Conservation (phyloP, 23 red algal genomes). For the Gracilaria gracilis region DNA sequence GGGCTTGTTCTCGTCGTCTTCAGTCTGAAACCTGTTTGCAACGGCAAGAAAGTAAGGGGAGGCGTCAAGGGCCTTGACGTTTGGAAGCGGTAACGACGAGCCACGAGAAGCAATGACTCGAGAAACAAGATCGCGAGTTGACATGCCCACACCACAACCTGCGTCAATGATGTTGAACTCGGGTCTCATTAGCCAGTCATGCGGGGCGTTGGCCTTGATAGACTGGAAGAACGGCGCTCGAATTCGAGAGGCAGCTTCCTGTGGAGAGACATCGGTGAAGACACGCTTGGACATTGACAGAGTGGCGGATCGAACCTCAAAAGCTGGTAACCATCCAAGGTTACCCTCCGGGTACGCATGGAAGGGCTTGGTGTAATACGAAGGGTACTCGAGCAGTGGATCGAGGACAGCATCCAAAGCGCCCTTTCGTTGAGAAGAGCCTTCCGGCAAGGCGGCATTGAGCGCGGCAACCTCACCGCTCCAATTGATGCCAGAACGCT, state of each 20-base stretch:
- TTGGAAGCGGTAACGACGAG: neutral
- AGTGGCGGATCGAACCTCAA: constrained; percentile 63
- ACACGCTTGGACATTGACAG: constrained; percentile 38
- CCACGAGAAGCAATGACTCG: constrained; percentile 4
- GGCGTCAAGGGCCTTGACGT: constrained; percentile 59
- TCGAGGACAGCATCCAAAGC: constrained; percentile 30
- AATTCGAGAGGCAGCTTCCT: constrained; percentile 13
- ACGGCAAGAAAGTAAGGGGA: constrained; percentile 74
- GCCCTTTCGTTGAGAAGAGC: neutral
- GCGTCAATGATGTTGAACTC: constrained; percentile 56
- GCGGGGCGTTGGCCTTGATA: neutral
- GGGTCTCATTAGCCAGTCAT: neutral
- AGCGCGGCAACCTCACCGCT: constrained; percentile 25
- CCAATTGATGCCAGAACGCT: constrained; percentile 55
- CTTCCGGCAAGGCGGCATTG: neutral
- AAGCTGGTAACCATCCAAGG: constrained; percentile 72
- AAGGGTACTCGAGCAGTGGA: constrained; percentile 37
- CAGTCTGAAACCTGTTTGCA: constrained; percentile 10
- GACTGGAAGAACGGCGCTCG: constrained; percentile 26
- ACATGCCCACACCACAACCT: constrained; percentile 72
- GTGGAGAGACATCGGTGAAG: constrained; percentile 3
- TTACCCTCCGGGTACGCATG: constrained; percentile 84
- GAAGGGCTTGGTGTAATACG: constrained; percentile 64
- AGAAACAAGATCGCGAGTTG: constrained; percentile 26
- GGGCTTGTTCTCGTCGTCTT: neutral